Percentiles rank a stretch among this genome's conserved stretches.
These are phyloP conservation scores for Mortierella claussenii DNA, from an alignment of 192 early-diverging fungal species.

Conservation along the genomic window DNA sequence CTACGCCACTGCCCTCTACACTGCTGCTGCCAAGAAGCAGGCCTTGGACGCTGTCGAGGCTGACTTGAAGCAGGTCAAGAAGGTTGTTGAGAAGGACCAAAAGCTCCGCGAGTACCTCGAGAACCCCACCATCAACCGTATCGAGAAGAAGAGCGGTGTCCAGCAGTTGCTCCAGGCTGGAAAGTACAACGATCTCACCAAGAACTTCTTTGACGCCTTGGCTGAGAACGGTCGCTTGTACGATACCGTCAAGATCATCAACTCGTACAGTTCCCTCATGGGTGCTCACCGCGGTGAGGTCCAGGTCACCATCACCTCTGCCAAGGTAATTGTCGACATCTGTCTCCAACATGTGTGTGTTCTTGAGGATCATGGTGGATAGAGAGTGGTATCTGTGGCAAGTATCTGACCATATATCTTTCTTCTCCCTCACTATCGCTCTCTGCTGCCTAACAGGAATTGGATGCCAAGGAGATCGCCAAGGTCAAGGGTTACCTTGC, in stretches of 20 bases:
- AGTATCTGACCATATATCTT: slow-evolving; percentile 2
- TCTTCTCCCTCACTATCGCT: neutral
- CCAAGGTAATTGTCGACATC: slow-evolving; percentile 75
- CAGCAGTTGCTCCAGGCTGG: slow-evolving; percentile 71
- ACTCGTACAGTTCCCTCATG: slow-evolving; percentile 86
- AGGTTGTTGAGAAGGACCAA: slow-evolving; percentile 77
- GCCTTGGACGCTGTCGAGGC: slow-evolving; percentile 82
- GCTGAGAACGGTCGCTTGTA: slow-evolving; percentile 95
- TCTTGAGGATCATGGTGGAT: too few species aligned
- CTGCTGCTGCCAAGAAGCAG: slow-evolving; percentile 89
- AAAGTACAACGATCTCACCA: slow-evolving; percentile 80
- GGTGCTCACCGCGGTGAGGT: slow-evolving; percentile 90
- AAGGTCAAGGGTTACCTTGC: slow-evolving; percentile 81
- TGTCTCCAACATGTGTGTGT: too few species aligned
- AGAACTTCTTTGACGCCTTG: slow-evolving; percentile 91
- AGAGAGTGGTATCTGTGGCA: too few species aligned
- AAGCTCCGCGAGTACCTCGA: slow-evolving; percentile 79
- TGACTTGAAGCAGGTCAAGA: slow-evolving; percentile 79
- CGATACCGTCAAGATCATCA: slow-evolving; percentile 85
- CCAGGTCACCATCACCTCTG: slow-evolving; percentile 88
- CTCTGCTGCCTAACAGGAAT: slow-evolving; percentile 61
- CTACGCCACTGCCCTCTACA: slow-evolving; percentile 96
- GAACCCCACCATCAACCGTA: slow-evolving; percentile 87
- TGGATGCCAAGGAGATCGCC: slow-evolving; percentile 76
- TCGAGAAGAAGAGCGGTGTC: slow-evolving; percentile 82